Percentiles rank a stretch among this genome's conserved stretches.
These are phyloP conservation scores for Penicillium subrubescens DNA, from an alignment of 495 filamentous ascomycete species.

Conservation along the genomic window DNA sequence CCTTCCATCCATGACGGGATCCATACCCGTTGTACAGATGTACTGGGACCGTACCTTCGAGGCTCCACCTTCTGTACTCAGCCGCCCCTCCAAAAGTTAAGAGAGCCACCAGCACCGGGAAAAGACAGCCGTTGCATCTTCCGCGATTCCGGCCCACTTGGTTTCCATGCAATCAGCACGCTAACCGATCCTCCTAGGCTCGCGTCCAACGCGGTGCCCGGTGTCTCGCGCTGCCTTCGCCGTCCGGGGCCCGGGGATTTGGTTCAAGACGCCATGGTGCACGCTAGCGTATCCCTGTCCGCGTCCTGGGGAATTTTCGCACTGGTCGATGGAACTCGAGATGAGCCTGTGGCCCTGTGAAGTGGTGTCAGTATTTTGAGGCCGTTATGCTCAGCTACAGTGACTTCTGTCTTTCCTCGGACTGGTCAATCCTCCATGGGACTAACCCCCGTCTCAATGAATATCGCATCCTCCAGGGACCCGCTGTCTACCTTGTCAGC, in stretches of 20 bases:
- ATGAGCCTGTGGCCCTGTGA: not conserved
- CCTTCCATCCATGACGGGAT: not conserved
- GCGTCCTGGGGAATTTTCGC: conserved; percentile 9
- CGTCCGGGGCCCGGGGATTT: not conserved
- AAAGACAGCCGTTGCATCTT: conserved; percentile 29
- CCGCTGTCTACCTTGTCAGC: not conserved
- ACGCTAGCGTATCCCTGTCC: conserved; percentile 6
- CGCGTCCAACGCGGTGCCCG: not conserved
- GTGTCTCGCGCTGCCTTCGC: conserved; percentile 4
- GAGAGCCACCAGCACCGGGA: conserved; percentile 1
- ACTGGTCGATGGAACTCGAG: not conserved
- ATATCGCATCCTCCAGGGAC: not conserved
- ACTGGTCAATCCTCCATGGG: conserved; percentile 2
- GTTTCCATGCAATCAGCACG: conserved; percentile 1
- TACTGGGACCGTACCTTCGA: not conserved
- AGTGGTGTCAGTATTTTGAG: not conserved
- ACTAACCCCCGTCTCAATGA: not conserved
- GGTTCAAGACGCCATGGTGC: conserved; percentile 6
- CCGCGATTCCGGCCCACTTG: conserved; percentile 21
- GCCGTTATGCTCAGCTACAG: not conserved
- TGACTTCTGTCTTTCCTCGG: too few relatives aligned
- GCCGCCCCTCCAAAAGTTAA: conserved; percentile 1
- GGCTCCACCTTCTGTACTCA: conserved; percentile 26
- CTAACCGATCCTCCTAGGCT: conserved; percentile 2
- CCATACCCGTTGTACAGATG: conserved; percentile 13